Evolutionary conservation across 2,329 filamentous ascomycete genomes (phyloP).

Genomic region (Helotiales sp.): DNA sequence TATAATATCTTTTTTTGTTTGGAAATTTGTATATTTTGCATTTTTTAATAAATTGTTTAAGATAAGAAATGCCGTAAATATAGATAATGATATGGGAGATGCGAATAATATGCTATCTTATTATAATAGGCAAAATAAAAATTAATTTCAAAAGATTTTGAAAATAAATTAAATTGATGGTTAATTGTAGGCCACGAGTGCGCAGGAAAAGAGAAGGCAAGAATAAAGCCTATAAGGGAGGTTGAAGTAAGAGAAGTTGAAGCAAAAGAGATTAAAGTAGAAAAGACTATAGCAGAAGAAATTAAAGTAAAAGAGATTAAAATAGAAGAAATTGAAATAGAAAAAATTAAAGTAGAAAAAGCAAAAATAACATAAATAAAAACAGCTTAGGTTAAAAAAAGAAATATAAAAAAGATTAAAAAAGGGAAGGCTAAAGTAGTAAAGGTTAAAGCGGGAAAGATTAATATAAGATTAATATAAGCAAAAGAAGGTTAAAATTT

Average conservation of each 20-base stretch:
- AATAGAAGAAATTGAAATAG: not conserved
- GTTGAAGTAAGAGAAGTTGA: not conserved
- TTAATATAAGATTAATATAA: not conserved
- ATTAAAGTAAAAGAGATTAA: not conserved
- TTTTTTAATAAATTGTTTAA: not conserved
- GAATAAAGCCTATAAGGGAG: not conserved
- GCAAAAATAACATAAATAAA: not conserved
- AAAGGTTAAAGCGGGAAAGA: not conserved
- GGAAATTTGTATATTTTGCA: not conserved
- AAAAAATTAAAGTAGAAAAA: not conserved
- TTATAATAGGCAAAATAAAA: not conserved
- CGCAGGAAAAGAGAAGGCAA: not conserved
- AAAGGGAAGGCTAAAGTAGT: not conserved
- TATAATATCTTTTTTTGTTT: not conserved
- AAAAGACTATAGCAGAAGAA: not conserved
- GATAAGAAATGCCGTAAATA: not conserved
- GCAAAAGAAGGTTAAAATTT: slow-evolving; percentile 1
- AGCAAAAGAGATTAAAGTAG: not conserved
- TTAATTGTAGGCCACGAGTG: not conserved
- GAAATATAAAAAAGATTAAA: not conserved
- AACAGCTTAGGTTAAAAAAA: not conserved
- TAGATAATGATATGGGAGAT: not conserved
- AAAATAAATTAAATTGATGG: not conserved
- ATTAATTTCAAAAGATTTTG: not conserved
- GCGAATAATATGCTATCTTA: not conserved